Base-by-base conservation (phyloP, 1,284 basidiomycete genomes). In the Mycosarcoma mackinlayi region DNA sequence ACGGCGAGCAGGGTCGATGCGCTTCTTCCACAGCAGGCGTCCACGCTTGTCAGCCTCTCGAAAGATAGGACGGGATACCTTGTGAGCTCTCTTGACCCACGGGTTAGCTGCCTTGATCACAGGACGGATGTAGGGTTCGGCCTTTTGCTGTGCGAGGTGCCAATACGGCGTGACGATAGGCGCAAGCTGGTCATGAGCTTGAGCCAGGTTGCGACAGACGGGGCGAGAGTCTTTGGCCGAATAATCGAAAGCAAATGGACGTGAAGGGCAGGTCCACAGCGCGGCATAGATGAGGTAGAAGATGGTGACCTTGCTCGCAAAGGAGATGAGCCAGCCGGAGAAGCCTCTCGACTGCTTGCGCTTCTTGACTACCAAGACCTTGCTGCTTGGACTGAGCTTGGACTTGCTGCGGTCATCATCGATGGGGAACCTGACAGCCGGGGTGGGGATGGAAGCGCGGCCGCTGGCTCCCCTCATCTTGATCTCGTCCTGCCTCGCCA, bases 61-160 rank as follows among this genome's bases (percentile, higher is more conserved):
- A 33, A 65, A 55, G 62, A 68, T 50, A 41, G 79, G 79, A 21
- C 66, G 51, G 8, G 59, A 49, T 9, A 65, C 56, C 52, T 69
- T 73, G 30, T 64, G 67, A 4, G 71, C 73, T 9, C 55, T 48
- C 13, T 67, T 52, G 24, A 60, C 58, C 42, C 68, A 73, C 1
- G 76, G 75, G 10, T 59, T 49, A 4, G 65, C 73, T 11, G 66
- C 63, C 16, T 61, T 28, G 49, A 76, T 41, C 35, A 66, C 55
- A n/a, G 76, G 76, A n/a, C 64, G 49, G n/a, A 67, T 65, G 55
- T 81, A 80, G 10, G 79, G 79, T 27, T 80, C 62, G 9, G 66
- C 49, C 24, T 67, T 58, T 18, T 56, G 48, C 28, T 78, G 64
- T 6, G 64, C 61, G 10, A 61, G 30, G 18, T 65, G 39, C 10